Conservation (phyloP, 2,329 filamentous ascomycete genomes). For the Aureobasidium sp. region DNA sequence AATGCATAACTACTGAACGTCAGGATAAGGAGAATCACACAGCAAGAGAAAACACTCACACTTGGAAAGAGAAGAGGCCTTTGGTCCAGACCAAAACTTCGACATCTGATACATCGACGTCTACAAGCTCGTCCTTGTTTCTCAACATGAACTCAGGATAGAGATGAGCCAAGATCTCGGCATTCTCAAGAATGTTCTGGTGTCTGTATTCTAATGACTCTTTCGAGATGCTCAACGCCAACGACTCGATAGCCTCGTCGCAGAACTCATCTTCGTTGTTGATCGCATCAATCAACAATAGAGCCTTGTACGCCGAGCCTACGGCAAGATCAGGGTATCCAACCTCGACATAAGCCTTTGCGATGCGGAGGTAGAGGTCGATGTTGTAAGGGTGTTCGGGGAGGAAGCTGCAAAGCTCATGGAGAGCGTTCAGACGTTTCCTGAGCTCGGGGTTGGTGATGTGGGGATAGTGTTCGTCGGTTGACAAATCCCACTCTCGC, state of each 20-base stretch:
- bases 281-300: constrained; percentile 79
- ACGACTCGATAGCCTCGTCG: constrained; percentile 52
- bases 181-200: constrained; percentile 12
- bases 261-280: constrained; percentile 75
- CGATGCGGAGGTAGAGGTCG: constrained; percentile 54
- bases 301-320: constrained; percentile 81
- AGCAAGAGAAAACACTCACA: neutral
- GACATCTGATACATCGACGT: constrained; percentile 9
- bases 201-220: constrained; percentile 14
- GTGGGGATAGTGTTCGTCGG: constrained; percentile 16
- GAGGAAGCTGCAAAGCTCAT: constrained; percentile 16
- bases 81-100: constrained; percentile 15
- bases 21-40: neutral
- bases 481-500: constrained; percentile 1
- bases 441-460: constrained; percentile 17
- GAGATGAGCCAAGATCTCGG: constrained; percentile 12
- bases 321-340: constrained; percentile 85
- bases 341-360: constrained; percentile 62
- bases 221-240: constrained; percentile 16
- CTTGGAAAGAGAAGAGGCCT: constrained; percentile 8
- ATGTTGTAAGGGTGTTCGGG: constrained; percentile 33
- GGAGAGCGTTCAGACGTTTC: constrained; percentile 9
- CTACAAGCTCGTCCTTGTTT: constrained; percentile 12
- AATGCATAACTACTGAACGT: constrained; percentile 1
- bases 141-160: constrained; percentile 13